A percentile compares a stretch with the other conserved stretches of the same genome.
These are phyloP conservation scores for Dictyostelium citrinum DNA, from an alignment of 78 protist genomes.

Conservation along the genomic window DNA sequence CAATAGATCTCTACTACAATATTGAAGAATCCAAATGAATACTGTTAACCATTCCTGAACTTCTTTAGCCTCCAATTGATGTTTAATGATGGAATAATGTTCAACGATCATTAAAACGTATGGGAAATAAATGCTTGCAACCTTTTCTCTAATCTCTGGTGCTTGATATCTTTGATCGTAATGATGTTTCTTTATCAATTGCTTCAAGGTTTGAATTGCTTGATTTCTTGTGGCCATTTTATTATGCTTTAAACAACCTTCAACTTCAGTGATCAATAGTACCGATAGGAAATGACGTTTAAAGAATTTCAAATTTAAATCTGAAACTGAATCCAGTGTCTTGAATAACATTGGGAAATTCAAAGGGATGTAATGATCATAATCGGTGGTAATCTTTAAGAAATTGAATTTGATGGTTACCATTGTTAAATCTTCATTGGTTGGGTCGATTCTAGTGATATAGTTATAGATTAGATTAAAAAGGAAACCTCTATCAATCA, in stretches of 20 bases:
- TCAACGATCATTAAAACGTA: slow-evolving; percentile 63
- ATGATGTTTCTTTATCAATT: slow-evolving; percentile 71
- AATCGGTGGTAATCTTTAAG: slow-evolving; percentile 66
- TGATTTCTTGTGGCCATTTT: slow-evolving; percentile 42
- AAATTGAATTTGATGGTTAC: slow-evolving; percentile 64
- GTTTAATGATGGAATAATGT: slow-evolving; percentile 59
- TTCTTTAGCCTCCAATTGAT: slow-evolving; percentile 50
- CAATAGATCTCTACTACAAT: slow-evolving; percentile 30
- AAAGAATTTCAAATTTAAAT: slow-evolving; percentile 58
- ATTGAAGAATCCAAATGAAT: slow-evolving; percentile 61
- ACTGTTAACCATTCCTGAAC: slow-evolving; percentile 63
- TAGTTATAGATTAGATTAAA: slow-evolving; percentile 47
- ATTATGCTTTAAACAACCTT: slow-evolving; percentile 34
- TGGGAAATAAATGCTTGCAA: slow-evolving; percentile 81
- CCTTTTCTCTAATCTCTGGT: slow-evolving; percentile 42
- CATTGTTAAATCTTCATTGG: slow-evolving; percentile 39
- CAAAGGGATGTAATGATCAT: slow-evolving; percentile 76
- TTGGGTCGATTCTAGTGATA: slow-evolving; percentile 34
- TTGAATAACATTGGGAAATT: slow-evolving; percentile 41
- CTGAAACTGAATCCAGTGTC: slow-evolving; percentile 23
- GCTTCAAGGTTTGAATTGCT: slow-evolving; percentile 66
- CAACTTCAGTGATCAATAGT: slow-evolving; percentile 45
- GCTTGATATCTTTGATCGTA: slow-evolving; percentile 54
- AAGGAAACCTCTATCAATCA: slow-evolving; percentile 67
- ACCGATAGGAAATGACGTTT: slow-evolving; percentile 59